These are phyloP conservation scores for Musa balbisiana DNA, from an alignment of 202 grass and related monocot genomes.

Conservation along the genomic window DNA sequence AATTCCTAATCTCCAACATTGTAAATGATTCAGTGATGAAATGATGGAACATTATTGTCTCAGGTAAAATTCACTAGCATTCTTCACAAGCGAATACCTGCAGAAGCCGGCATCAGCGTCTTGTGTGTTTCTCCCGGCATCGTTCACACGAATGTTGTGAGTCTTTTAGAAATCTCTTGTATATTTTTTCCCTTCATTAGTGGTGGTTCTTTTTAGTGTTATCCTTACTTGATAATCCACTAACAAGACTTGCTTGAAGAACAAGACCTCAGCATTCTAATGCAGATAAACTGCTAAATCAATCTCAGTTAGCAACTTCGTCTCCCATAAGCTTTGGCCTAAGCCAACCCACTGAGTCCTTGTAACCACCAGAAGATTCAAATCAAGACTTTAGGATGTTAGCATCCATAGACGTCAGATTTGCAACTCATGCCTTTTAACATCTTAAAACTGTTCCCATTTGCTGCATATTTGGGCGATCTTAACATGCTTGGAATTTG, in stretches of 20 bases:
- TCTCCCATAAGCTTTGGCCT: neutral
- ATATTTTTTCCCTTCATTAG: neutral
- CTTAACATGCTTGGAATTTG: conserved; percentile 5
- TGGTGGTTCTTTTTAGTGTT: neutral
- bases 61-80: conserved; percentile 98
- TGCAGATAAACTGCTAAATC: neutral
- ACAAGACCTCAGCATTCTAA: neutral
- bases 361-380: neutral
- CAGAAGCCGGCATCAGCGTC: conserved; percentile 62
- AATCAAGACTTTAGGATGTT: neutral
- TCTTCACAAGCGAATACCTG: conserved; percentile 86
- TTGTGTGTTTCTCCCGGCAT: conserved; percentile 77
- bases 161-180: conserved; percentile 23
- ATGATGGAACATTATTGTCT: conserved; percentile 1
- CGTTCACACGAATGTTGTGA: conserved; percentile 95
- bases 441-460: neutral
- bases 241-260: neutral
- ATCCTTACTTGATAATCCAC: no score
- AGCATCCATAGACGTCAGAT: neutral
- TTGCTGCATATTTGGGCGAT: neutral
- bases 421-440: neutral
- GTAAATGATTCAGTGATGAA: conserved; percentile 10
- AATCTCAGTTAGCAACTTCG: neutral
- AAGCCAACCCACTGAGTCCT: neutral
- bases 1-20: conserved; percentile 1